Percentiles rank a stretch among this genome's conserved stretches.
phyloP scores from a whole-genome alignment of 2,329 filamentous ascomycete species.

The Fusarium papillatum region DNA sequence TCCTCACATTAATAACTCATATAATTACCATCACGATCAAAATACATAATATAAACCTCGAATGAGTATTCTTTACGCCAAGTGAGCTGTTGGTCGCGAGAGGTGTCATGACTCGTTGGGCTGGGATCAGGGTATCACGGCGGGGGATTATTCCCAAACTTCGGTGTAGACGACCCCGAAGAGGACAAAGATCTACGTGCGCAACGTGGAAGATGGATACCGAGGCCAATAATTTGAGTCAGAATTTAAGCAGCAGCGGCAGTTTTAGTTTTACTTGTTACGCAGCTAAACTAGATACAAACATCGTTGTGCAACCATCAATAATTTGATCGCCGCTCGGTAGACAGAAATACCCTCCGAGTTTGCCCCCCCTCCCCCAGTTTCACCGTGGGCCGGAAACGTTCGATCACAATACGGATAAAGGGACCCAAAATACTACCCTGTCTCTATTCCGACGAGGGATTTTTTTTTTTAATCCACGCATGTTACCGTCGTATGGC shows the following conservation, averaged over 20 bases:
- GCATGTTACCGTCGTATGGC: neutral
- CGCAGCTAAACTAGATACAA: neutral
- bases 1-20: neutral
- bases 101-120: conserved; percentile 1
- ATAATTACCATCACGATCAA: neutral
- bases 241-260: neutral
- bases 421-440: conserved; percentile 3
- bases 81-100: neutral
- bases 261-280: neutral
- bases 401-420: conserved; percentile 14
- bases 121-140: conserved; percentile 2
- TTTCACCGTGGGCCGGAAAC: conserved; percentile 1
- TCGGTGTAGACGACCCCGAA: conserved; percentile 9
- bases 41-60: neutral
- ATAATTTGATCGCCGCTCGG: conserved; percentile 8
- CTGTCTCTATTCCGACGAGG: neutral
- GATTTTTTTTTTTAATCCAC: conserved; percentile 6
- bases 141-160: neutral
- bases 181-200: conserved; percentile 20
- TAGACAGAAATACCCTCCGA: conserved; percentile 34
- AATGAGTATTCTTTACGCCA: neutral
- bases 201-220: conserved; percentile 22
- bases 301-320: neutral
- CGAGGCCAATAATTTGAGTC: conserved; percentile 12
- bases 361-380: conserved; percentile 7